A percentile compares a stretch with the other conserved stretches of the same genome.
Evolutionary conservation across 306 rosid genomes (phyloP).

Genomic region (Cicer yamashitae): DNA sequence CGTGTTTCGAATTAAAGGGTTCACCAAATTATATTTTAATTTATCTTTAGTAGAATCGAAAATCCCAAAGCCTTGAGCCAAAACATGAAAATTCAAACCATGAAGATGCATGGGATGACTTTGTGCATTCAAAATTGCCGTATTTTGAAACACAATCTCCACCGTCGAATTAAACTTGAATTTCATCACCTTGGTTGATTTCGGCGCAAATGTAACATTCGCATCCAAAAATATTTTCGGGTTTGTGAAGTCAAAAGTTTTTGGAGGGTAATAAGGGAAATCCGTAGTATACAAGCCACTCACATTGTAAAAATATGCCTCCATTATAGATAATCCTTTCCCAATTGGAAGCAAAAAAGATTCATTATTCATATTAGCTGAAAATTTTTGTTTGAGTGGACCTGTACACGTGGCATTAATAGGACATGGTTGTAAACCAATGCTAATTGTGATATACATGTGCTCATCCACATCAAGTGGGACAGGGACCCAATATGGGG

Average conservation of each 20-base stretch:
- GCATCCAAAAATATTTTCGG: background rate
- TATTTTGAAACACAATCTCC: slow-evolving; percentile 66
- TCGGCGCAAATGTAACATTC: slow-evolving; percentile 46
- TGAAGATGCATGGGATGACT: slow-evolving; percentile 43
- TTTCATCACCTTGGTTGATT: slow-evolving; percentile 59
- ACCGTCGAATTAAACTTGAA: slow-evolving; percentile 63
- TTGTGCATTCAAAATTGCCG: slow-evolving; percentile 44
- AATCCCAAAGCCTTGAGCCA: slow-evolving; percentile 49
- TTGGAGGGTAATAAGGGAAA: slow-evolving; percentile 58
- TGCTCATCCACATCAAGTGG: slow-evolving; percentile 59
- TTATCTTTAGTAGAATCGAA: slow-evolving; percentile 39
- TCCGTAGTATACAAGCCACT: slow-evolving; percentile 52
- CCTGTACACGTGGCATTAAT: slow-evolving; percentile 49
- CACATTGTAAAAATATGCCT: slow-evolving; percentile 49
- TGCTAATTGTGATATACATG: slow-evolving; percentile 57
- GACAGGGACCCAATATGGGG: slow-evolving; percentile 62
- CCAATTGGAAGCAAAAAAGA: slow-evolving; percentile 60
- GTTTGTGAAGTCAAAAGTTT: slow-evolving; percentile 55
- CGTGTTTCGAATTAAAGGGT: slow-evolving; percentile 60
- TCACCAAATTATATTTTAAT: slow-evolving; percentile 47
- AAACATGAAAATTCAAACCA: slow-evolving; percentile 24
- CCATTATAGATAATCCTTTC: slow-evolving; percentile 53
- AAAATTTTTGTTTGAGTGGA: background rate
- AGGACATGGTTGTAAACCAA: slow-evolving; percentile 47
- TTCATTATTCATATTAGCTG: slow-evolving; percentile 73